Percentiles rank a stretch among this genome's conserved stretches.
Evolutionary conservation across 2,329 filamentous ascomycete genomes (phyloP).

Genomic region (Neophaeococcomyces aloes): DNA sequence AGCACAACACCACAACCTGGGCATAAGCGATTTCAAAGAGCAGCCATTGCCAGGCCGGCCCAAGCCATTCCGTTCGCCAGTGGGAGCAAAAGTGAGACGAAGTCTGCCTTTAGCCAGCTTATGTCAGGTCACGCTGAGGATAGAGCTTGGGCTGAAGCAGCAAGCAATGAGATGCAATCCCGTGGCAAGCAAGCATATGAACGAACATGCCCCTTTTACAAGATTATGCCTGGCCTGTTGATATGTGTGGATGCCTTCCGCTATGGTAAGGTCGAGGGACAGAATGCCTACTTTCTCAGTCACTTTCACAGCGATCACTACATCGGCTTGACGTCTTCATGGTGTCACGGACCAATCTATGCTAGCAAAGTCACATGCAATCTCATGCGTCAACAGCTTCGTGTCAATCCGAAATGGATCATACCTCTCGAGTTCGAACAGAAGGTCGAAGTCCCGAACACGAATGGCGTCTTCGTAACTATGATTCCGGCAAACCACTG

Average conservation of each 20-base stretch:
- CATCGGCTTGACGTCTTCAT: conserved; percentile 74
- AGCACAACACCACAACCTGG: conserved; percentile 2
- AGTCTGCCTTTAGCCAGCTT: conserved; percentile 77
- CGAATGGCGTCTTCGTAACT: conserved; percentile 72
- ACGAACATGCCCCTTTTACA: conserved; percentile 94
- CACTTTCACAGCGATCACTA: conserved; percentile 99
- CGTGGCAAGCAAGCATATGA: conserved; percentile 78
- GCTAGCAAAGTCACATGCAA: conserved; percentile 90
- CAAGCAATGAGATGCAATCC: conserved; percentile 64
- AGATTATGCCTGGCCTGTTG: conserved; percentile 84
- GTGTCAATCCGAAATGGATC: conserved; percentile 76
- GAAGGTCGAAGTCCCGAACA: conserved; percentile 66
- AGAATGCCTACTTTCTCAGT: conserved; percentile 89
- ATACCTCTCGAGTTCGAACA: conserved; percentile 77
- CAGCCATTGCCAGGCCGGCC: conserved; percentile 62
- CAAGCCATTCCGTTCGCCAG: conserved; percentile 68
- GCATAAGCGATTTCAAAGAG: conserved; percentile 54
- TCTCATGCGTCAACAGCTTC: conserved; percentile 73
- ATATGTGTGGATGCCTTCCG: conserved; percentile 95
- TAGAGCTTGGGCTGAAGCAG: conserved; percentile 77
- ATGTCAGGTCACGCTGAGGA: conserved; percentile 92
- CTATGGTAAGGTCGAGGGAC: conserved; percentile 85
- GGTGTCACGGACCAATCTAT: conserved; percentile 91
- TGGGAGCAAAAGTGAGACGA: conserved; percentile 27
- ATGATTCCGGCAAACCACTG: conserved; percentile 98